Percentiles rank a stretch among this genome's conserved stretches.
Conservation (phyloP, 495 filamentous ascomycete species). For the Penicillium longicatenatum region DNA sequence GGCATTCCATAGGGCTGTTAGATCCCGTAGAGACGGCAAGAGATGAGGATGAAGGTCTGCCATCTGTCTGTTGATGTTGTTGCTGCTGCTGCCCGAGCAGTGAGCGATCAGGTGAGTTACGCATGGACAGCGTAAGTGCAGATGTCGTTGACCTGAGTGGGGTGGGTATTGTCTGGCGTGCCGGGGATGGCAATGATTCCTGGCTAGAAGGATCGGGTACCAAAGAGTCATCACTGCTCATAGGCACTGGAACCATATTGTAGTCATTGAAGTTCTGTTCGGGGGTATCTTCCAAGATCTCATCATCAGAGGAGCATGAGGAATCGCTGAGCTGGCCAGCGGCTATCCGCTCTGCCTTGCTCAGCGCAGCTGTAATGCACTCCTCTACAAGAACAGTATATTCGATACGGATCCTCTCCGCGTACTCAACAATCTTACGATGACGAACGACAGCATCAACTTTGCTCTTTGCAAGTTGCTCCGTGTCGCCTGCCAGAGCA, state of each 20-base stretch:
- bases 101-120: slow-evolving; percentile 39
- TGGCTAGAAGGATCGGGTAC: slow-evolving; percentile 5
- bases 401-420: slow-evolving; percentile 91
- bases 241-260: slow-evolving; percentile 5
- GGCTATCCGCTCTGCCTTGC: slow-evolving; percentile 85
- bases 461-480: slow-evolving; percentile 77
- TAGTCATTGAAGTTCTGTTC: neutral
- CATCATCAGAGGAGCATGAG: slow-evolving; percentile 56
- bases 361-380: slow-evolving; percentile 89
- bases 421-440: slow-evolving; percentile 91
- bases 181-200: slow-evolving; percentile 15
- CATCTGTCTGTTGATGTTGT: slow-evolving; percentile 15
- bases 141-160: slow-evolving; percentile 33
- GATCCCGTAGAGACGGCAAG: slow-evolving; percentile 72
- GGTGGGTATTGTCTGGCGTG: slow-evolving; percentile 22
- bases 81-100: slow-evolving; percentile 21
- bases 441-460: slow-evolving; percentile 91
- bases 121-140: slow-evolving; percentile 47
- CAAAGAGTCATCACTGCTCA: slow-evolving; percentile 1
- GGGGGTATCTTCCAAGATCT: slow-evolving; percentile 35
- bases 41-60: slow-evolving; percentile 56
- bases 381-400: slow-evolving; percentile 89
- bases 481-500: slow-evolving; percentile 84
- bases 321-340: slow-evolving; percentile 84
- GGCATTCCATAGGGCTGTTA: slow-evolving; percentile 87